Percentiles rank a stretch among this genome's conserved stretches.
phyloP scores from a whole-genome alignment of 768 basidiomycete species.

The Pulveroboletus ravenelii region DNA sequence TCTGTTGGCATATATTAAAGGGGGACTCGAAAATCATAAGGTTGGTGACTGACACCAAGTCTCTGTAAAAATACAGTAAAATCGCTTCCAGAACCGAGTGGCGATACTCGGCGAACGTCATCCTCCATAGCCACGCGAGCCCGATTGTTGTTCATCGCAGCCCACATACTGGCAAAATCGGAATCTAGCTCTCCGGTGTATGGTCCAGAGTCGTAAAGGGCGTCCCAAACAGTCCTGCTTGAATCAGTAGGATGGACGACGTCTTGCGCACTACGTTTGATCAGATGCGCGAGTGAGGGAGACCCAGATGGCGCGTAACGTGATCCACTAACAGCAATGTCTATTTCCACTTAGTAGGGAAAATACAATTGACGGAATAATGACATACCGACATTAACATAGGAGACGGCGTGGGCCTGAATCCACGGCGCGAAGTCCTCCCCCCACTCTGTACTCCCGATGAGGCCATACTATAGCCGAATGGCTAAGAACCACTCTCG shows the following conservation, averaged over 20 bases:
- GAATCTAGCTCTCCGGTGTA: conserved; percentile 39
- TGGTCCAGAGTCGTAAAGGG: conserved; percentile 50
- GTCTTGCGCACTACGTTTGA: conserved; percentile 48
- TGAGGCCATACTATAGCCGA: conserved; percentile 50
- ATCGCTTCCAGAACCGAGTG: conserved; percentile 82
- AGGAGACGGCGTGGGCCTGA: conserved; percentile 72
- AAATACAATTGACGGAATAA: not conserved
- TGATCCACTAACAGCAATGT: conserved; percentile 52
- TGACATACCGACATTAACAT: conserved; percentile 69
- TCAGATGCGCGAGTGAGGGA: conserved; percentile 61
- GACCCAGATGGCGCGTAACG: conserved; percentile 48
- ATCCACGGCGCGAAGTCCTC: conserved; percentile 89
- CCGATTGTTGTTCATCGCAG: conserved; percentile 29
- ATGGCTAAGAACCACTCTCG: not conserved
- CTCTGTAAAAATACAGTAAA: conserved; percentile 88
- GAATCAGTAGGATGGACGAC: conserved; percentile 53
- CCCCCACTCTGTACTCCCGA: conserved; percentile 90
- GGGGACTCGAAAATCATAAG: not conserved
- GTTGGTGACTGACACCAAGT: conserved; percentile 45
- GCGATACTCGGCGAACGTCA: conserved; percentile 40
- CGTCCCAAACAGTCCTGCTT: conserved; percentile 55
- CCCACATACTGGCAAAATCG: conserved; percentile 40
- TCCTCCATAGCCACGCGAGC: conserved; percentile 18
- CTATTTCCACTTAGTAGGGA: conserved; percentile 25
- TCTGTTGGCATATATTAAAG: conserved; percentile 13